Evolutionary conservation across 139 green algal species (phyloP).

Genomic region (Volvox africanus): DNA sequence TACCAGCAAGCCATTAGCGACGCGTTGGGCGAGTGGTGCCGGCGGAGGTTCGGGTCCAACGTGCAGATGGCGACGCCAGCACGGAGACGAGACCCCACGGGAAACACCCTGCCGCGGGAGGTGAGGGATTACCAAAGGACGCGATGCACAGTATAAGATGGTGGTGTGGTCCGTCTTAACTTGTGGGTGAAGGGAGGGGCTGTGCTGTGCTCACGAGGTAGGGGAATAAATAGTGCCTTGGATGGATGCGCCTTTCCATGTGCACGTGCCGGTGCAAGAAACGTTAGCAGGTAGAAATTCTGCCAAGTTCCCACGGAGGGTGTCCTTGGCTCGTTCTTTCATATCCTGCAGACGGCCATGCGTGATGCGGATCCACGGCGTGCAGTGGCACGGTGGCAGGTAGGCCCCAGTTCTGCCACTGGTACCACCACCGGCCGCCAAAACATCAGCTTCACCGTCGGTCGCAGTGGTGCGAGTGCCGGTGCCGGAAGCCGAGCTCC

Average conservation of each 20-base stretch:
- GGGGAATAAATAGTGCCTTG: no score
- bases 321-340: no score
- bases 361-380: conserved; percentile 11
- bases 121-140: not conserved
- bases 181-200: no score
- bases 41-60: not conserved
- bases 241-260: no score
- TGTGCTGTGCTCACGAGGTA: no score
- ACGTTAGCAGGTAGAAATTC: no score
- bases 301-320: no score
- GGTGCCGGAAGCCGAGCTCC: not conserved
- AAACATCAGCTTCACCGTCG: not conserved
- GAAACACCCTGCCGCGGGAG: not conserved
- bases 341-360: not conserved
- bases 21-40: conserved; percentile 16
- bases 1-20: not conserved
- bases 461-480: not conserved
- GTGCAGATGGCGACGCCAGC: conserved; percentile 30
- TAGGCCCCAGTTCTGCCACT: not conserved
- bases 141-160: no score
- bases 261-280: no score
- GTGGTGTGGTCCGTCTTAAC: no score
- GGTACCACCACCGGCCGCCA: not conserved
- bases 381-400: not conserved
- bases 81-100: not conserved